phyloP scores from a whole-genome alignment of 2,329 filamentous ascomycete species.

The Pseudocercospora cruenta region DNA sequence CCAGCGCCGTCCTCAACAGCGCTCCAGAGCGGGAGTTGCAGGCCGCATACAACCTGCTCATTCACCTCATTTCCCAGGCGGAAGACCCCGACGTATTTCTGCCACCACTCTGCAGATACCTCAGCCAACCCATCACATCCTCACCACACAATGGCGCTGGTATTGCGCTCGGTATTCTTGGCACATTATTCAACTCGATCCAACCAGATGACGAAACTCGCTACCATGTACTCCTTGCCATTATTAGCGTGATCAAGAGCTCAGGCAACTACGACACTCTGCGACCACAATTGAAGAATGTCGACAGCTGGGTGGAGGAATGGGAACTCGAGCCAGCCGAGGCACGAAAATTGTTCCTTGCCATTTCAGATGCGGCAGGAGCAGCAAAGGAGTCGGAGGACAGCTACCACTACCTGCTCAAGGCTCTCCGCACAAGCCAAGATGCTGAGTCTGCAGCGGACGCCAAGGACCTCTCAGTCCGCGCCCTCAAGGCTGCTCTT shows the following conservation, averaged over 20 bases:
- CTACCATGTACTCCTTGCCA: slow-evolving; percentile 87
- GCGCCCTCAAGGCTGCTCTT: slow-evolving; percentile 69
- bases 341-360: slow-evolving; percentile 80
- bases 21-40: slow-evolving; percentile 97
- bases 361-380: slow-evolving; percentile 77
- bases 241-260: slow-evolving; percentile 77
- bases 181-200: slow-evolving; percentile 96
- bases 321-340: slow-evolving; percentile 86
- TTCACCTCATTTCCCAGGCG: slow-evolving; percentile 88
- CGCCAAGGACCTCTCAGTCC: slow-evolving; percentile 62
- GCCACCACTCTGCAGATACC: slow-evolving; percentile 83
- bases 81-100: slow-evolving; percentile 84
- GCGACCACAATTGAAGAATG: slow-evolving; percentile 77
- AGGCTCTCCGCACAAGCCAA: slow-evolving; percentile 75
- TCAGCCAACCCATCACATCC: slow-evolving; percentile 81
- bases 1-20: slow-evolving; percentile 74
- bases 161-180: slow-evolving; percentile 85
- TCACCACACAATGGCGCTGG: slow-evolving; percentile 83
- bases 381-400: slow-evolving; percentile 77
- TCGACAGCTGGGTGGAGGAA: slow-evolving; percentile 77
- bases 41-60: slow-evolving; percentile 92
- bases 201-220: slow-evolving; percentile 74
- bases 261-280: slow-evolving; percentile 73
- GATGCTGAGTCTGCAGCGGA: slow-evolving; percentile 61
- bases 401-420: slow-evolving; percentile 71